phyloP scores from a whole-genome alignment of 345 rosid genomes.

The Gossypium raimondii region DNA sequence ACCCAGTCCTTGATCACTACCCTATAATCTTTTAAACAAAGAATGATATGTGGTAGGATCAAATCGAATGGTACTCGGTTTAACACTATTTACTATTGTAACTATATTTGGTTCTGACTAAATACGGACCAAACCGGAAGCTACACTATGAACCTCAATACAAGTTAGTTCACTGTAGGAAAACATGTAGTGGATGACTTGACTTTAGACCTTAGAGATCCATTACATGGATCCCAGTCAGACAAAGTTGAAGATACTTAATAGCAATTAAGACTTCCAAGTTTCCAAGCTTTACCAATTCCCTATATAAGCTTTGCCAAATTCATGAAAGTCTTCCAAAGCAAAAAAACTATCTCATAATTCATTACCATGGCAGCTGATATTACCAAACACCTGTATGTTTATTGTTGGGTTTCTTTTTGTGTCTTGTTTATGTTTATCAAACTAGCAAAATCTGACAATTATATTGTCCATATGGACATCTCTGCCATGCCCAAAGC shows the following conservation, averaged over 20 bases:
- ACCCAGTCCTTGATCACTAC: background rate
- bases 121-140: background rate
- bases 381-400: background rate
- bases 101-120: background rate
- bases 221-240: background rate
- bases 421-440: background rate
- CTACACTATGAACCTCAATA: background rate
- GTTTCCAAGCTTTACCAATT: conserved; percentile 15
- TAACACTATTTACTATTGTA: too few species aligned
- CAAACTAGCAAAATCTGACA: background rate
- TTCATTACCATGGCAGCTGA: background rate
- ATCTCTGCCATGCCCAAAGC: background rate
- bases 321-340: conserved; percentile 1
- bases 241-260: background rate
- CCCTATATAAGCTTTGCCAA: conserved; percentile 16
- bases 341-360: background rate
- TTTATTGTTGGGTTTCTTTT: background rate
- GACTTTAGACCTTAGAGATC: background rate
- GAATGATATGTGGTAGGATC: background rate
- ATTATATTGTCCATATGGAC: background rate
- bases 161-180: background rate
- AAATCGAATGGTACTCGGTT: background rate
- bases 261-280: background rate
- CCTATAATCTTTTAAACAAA: background rate
- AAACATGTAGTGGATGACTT: background rate